Evolutionary conservation across 495 filamentous ascomycete species (phyloP).

Genomic region (Tuber aestivum): DNA sequence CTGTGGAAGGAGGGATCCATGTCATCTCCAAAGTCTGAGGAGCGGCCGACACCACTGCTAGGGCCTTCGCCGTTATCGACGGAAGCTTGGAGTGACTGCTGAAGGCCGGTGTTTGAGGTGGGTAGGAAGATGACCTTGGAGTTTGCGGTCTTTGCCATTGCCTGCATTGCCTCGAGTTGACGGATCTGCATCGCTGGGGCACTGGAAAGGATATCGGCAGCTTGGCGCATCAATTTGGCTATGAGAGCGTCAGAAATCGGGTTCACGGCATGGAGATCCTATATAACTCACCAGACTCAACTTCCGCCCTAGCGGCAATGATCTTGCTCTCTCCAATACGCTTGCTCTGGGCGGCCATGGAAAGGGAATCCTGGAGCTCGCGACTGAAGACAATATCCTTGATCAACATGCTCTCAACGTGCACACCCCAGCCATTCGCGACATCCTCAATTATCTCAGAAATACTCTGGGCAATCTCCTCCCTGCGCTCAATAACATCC

Average conservation of each 20-base stretch:
- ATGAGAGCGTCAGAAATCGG: not conserved
- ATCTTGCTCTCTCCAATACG: slow-evolving; percentile 97
- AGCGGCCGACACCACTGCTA: slow-evolving; percentile 41
- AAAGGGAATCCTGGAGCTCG: slow-evolving; percentile 94
- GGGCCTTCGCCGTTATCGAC: slow-evolving; percentile 53
- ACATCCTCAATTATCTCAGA: slow-evolving; percentile 97
- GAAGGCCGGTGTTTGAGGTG: slow-evolving; percentile 42
- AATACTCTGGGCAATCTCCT: slow-evolving; percentile 91
- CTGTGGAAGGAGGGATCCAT: slow-evolving; percentile 62
- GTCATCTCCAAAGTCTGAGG: slow-evolving; percentile 49
- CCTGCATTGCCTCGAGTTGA: slow-evolving; percentile 98
- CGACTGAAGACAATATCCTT: slow-evolving; percentile 98
- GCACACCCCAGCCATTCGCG: slow-evolving; percentile 86
- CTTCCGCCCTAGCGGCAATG: slow-evolving; percentile 92
- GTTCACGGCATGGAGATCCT: not conserved
- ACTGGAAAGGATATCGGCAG: slow-evolving; percentile 86
- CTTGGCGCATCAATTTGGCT: slow-evolving; percentile 88
- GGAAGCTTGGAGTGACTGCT: slow-evolving; percentile 47
- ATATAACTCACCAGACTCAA: slow-evolving; percentile 63
- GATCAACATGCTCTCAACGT: slow-evolving; percentile 97
- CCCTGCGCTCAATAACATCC: slow-evolving; percentile 97
- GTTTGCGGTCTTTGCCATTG: slow-evolving; percentile 95
- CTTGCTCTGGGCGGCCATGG: slow-evolving; percentile 99
- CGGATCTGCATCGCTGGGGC: slow-evolving; percentile 99
- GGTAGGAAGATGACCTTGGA: slow-evolving; percentile 97